Percentiles rank a stretch among this genome's conserved stretches.
phyloP scores from a whole-genome alignment of 768 basidiomycete genomes.

The Lanmaoa pseudosensibilis region DNA sequence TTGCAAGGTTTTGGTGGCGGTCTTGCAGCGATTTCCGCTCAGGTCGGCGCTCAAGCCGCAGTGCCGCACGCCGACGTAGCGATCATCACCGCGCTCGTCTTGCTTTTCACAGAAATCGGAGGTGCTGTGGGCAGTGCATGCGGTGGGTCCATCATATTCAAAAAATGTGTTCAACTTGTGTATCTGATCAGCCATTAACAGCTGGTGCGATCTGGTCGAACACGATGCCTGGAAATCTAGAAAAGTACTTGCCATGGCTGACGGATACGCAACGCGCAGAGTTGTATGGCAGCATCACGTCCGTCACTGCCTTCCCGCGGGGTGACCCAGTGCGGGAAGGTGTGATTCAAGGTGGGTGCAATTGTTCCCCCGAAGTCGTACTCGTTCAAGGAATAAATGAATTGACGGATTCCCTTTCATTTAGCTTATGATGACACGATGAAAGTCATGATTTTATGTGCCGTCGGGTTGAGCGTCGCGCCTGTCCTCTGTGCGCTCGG shows the following conservation, averaged over 20 bases:
- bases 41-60: constrained; percentile 64
- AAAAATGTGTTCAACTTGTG: neutral
- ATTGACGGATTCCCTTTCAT: neutral
- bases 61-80: constrained; percentile 67
- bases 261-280: constrained; percentile 41
- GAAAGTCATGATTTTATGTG: constrained; percentile 55
- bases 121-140: constrained; percentile 64
- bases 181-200: constrained; percentile 10
- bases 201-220: constrained; percentile 69
- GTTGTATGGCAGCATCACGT: constrained; percentile 57
- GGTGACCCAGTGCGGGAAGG: constrained; percentile 64
- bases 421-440: constrained; percentile 57
- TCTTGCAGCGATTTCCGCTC: constrained; percentile 55
- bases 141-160: constrained; percentile 37
- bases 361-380: neutral
- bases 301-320: constrained; percentile 47
- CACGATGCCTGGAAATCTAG: constrained; percentile 64
- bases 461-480: constrained; percentile 52
- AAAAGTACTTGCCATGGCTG: constrained; percentile 51
- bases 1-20: constrained; percentile 78
- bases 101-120: constrained; percentile 70
- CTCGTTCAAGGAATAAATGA: neutral
- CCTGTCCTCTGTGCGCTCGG: constrained; percentile 59
- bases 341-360: constrained; percentile 50
- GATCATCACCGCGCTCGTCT: constrained; percentile 62